phyloP scores from a whole-genome alignment of 1,284 basidiomycete species.

The Malassezia pachydermatis region DNA sequence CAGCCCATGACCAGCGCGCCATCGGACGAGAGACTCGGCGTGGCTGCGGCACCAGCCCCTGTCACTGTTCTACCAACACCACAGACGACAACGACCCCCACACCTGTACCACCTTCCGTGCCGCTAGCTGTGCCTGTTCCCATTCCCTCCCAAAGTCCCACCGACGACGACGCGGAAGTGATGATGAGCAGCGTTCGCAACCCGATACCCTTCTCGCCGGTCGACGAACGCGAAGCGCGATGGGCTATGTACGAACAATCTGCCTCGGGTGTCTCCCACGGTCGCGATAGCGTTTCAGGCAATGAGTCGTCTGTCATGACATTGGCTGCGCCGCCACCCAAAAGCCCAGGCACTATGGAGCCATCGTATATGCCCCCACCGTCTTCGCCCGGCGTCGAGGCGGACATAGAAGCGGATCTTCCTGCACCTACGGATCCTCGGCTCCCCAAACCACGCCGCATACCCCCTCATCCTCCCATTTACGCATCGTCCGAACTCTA shows the following conservation, averaged over 20 bases:
- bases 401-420: neutral
- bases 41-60: neutral
- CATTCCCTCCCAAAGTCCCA: neutral
- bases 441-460: constrained; percentile 9
- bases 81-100: too few relatives aligned
- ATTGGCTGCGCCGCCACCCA: neutral
- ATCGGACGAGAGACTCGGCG: neutral
- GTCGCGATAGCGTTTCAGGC: neutral
- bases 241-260: neutral
- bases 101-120: too few relatives aligned
- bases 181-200: constrained; percentile 9
- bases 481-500: constrained; percentile 8
- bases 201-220: constrained; percentile 4
- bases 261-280: constrained; percentile 1
- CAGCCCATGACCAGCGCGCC: neutral
- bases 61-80: neutral
- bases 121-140: neutral
- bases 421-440: neutral
- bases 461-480: constrained; percentile 5
- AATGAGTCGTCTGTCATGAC: neutral
- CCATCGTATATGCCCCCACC: neutral
- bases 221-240: constrained; percentile 6
- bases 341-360: neutral
- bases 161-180: neutral
- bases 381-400: neutral